Evolutionary conservation across 257 asterid species (phyloP), one percentile per base, ranked within the genome.

Genomic region (Lycium ferocissimum): DNA sequence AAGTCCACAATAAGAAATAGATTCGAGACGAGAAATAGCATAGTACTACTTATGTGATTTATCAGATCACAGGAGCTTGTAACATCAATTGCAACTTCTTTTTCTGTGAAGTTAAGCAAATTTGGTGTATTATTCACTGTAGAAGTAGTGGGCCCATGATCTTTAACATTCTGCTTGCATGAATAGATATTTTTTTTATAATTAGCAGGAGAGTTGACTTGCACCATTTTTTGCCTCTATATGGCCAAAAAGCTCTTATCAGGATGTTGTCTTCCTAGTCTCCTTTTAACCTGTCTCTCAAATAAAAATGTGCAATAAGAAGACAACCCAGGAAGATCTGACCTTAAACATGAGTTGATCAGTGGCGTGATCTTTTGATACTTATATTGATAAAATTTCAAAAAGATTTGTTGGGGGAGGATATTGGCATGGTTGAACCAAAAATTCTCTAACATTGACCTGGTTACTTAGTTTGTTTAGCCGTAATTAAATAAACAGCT

Each of bases 331-430:
- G 57, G 37, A 72, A 72, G 58, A 43, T 72, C 58, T 76, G 4
- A 26, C 59, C 62, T 75, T 75, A 75, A 49, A 75, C 81, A 14
- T 8, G 82, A 26, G 65, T 51, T 22, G 82, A 51, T 51, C n/a
- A 76, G 26, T 76, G 63, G 59, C 13, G 1, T 51, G 47, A 51
- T 51, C 63, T 22, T 33, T 51, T 76, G 22, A 26, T 53, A 76
- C 26, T 76, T 12, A 40, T 10, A 8, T 76, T 3, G 15, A 51
- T 26, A 26, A 7, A 53, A 76, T 14, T 22, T 18, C 10, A 57
- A 26, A 76, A 51, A 76, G 63, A 22, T 51, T 13, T 76, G 45
- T 49, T 40, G 5, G 2, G 8, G 62, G 45, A 72, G 58, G 40
- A n/a, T 33, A 49, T 12, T 49, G 18, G 1, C 61, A 49, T 73